phyloP scores from a whole-genome alignment of 2,329 filamentous ascomycete species.

The Aspergillus flavus region DNA sequence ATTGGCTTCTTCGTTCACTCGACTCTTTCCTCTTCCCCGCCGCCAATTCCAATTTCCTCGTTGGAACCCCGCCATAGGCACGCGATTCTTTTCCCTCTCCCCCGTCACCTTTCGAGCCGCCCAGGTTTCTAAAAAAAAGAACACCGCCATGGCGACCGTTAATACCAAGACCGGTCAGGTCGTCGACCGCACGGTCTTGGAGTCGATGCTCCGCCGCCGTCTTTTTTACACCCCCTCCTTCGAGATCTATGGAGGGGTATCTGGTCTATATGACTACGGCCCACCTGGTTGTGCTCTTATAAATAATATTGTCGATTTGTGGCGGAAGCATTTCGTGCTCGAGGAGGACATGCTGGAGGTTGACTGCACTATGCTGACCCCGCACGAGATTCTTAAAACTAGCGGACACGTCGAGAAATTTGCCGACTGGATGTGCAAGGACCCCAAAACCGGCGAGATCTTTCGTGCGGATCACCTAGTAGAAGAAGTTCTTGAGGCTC shows the following conservation, averaged over 20 bases:
- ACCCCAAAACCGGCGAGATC: constrained; percentile 96
- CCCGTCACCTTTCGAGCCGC: constrained; percentile 33
- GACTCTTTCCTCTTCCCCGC: constrained; percentile 38
- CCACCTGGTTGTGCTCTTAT: constrained; percentile 85
- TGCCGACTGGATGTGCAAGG: constrained; percentile 99
- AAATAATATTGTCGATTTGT: constrained; percentile 83
- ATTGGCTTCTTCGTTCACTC: constrained; percentile 34
- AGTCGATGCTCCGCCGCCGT: constrained; percentile 82
- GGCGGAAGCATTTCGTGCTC: constrained; percentile 91
- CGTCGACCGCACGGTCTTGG: constrained; percentile 79
- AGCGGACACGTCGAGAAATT: constrained; percentile 97
- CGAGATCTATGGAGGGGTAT: constrained; percentile 90
- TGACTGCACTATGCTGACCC: constrained; percentile 91
- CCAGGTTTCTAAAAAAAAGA: constrained; percentile 36
- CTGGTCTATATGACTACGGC: constrained; percentile 90
- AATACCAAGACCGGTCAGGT: constrained; percentile 88
- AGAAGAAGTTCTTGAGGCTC: constrained; percentile 85
- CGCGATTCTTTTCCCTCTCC: constrained; percentile 44
- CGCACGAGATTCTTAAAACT: constrained; percentile 91
- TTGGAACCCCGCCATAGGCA: constrained; percentile 26
- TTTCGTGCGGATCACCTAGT: constrained; percentile 95
- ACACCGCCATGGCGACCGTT: constrained; percentile 57
- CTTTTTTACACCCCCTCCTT: constrained; percentile 95
- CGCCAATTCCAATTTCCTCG: constrained; percentile 26
- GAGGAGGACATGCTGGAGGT: constrained; percentile 96